Evolutionary conservation across 169 alveolate species (phyloP), one percentile per base, ranked within the genome.

Genomic region (Eimeria tenella): DNA sequence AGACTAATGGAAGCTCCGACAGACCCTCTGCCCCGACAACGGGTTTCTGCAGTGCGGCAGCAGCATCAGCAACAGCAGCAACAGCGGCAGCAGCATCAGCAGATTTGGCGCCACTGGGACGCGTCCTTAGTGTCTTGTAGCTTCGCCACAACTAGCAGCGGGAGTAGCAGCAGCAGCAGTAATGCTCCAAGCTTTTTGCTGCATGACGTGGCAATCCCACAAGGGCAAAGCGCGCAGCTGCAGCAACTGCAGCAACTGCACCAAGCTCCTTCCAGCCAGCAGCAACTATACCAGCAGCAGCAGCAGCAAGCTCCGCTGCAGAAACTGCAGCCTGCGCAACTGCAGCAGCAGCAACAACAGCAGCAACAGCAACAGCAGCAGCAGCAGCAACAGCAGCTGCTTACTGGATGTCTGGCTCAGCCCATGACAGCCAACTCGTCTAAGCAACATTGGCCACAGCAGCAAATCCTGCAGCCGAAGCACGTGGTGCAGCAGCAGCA

Each of bases 111-210:
- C 15, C 84, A 25, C 23, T 31, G 60, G 58, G 84, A 74, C 60
- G 42, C 53, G 23, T 74, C 84, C 10, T 74, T 74, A 2, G 11
- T 49, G 13, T 74, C 84, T 49, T 74, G 42, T 42, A 8, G 63
- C 23, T 50, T 74, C 31, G n/a, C 84, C 3, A 58, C 68, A 0
- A 68, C 77, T 11, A 68, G 53, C 15, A 55, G 55, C 25, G n/a
- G 71, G 70, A 79, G 88, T 68, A 77, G 68, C 88, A 79, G 65
- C 70, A 79, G 88, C 88, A 53, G 71, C 52, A 79, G 88, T 70
- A 53, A 79, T 68, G 70, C 71, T 25, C 88, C 88, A 7, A 19
- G 71, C 55, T 79, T 79, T 50, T 23, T 79, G 11, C n/a, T 79
- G 52, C 88, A 79, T 65, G 88, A 68, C 19, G 19, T 50, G 49